Evolutionary conservation across 768 basidiomycete species (phyloP).

Genomic region (Cubamyces sp.): DNA sequence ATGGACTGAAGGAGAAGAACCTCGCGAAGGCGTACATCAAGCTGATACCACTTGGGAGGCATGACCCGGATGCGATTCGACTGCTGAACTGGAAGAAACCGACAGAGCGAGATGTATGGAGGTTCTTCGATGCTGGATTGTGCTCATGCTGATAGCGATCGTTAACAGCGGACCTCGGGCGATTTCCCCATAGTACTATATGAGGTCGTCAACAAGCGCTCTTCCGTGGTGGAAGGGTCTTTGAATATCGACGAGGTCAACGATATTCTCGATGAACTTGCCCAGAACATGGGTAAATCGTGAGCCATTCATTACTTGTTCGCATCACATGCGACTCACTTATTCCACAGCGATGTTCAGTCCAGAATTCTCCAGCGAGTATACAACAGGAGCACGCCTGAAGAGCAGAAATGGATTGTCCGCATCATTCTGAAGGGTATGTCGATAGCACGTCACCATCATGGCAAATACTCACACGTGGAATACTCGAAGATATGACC

Average conservation of each 20-base stretch:
- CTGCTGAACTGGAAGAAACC: conserved; percentile 92
- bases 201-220: conserved; percentile 85
- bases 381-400: conserved; percentile 77
- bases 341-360: conserved; percentile 65
- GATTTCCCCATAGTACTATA: conserved; percentile 88
- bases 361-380: conserved; percentile 75
- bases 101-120: conserved; percentile 63
- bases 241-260: conserved; percentile 87
- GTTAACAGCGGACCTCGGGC: conserved; percentile 66
- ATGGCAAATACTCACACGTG: background rate
- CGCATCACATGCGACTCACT: conserved; percentile 13
- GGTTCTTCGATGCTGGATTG: background rate
- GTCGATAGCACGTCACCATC: background rate
- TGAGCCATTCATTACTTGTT: conserved; percentile 38
- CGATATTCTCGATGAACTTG: conserved; percentile 74
- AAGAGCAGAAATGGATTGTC: conserved; percentile 96
- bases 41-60: conserved; percentile 79
- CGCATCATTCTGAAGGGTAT: conserved; percentile 93
- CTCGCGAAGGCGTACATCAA: conserved; percentile 92
- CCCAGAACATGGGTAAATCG: conserved; percentile 75
- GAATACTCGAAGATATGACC: conserved; percentile 66
- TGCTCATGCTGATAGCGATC: background rate
- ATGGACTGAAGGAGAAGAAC: conserved; percentile 94
- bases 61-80: conserved; percentile 80
- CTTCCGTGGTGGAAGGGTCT: conserved; percentile 74